Evolutionary conservation across 2,329 filamentous ascomycete genomes (phyloP).

Genomic region (Leptosphaerulina australis): DNA sequence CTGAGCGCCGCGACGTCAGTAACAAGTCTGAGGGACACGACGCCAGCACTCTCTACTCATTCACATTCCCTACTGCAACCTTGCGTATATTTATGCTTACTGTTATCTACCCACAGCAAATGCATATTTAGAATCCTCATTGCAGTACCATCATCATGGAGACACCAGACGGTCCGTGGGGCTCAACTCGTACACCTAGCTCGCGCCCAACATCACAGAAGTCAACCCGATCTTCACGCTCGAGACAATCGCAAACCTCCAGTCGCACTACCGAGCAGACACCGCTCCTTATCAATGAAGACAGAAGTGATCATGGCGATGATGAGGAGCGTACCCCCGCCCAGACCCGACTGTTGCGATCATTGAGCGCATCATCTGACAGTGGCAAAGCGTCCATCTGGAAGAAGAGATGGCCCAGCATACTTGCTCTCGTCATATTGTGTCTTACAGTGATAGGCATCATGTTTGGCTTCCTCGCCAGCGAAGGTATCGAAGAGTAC

Average conservation of each 20-base stretch:
- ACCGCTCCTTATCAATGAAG: conserved; percentile 46
- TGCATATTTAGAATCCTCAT: neutral
- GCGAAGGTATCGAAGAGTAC: conserved; percentile 82
- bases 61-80: neutral
- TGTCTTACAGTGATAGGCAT: conserved; percentile 69
- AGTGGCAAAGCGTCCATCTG: conserved; percentile 39
- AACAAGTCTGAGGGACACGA: no score
- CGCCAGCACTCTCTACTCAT: no score
- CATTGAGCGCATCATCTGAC: conserved; percentile 37
- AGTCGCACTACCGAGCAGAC: conserved; percentile 49
- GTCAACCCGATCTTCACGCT: conserved; percentile 44
- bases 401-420: conserved; percentile 73
- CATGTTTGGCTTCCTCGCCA: conserved; percentile 83
- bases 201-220: conserved; percentile 48
- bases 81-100: neutral
- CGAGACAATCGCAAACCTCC: conserved; percentile 39
- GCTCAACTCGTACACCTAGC: conserved; percentile 45
- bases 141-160: conserved; percentile 32
- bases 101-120: neutral
- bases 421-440: conserved; percentile 73
- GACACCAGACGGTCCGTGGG: conserved; percentile 44
- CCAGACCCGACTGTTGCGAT: conserved; percentile 45
- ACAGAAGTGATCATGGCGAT: conserved; percentile 33
- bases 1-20: no score
- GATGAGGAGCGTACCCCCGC: conserved; percentile 36